Evolutionary conservation across 2,329 filamentous ascomycete species (phyloP).

Genomic region (Fusarium coffeatum): DNA sequence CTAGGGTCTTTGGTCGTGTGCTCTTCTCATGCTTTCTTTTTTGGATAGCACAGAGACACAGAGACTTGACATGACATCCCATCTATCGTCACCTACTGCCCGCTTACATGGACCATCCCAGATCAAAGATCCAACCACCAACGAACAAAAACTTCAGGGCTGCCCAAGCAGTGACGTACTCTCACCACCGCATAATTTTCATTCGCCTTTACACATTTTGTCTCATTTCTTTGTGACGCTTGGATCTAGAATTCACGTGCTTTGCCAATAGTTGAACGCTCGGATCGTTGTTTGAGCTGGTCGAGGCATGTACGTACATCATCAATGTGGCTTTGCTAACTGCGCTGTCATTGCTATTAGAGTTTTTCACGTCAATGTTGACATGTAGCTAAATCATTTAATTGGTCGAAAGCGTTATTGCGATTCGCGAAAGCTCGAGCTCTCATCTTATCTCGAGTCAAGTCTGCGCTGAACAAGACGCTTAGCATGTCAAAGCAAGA

Average conservation of each 20-base stretch:
- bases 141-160: conserved; percentile 6
- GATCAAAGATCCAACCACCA: conserved; percentile 5
- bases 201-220: not conserved
- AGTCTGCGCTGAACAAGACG: not conserved
- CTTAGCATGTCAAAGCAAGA: not conserved
- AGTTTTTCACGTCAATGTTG: not conserved
- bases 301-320: conserved; percentile 22
- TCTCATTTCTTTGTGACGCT: conserved; percentile 5
- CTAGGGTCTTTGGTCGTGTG: conserved; percentile 25
- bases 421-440: not conserved
- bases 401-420: not conserved
- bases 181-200: conserved; percentile 10
- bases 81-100: conserved; percentile 12
- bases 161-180: conserved; percentile 29
- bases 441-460: not conserved
- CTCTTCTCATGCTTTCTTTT: conserved; percentile 1
- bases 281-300: not conserved
- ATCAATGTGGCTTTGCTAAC: conserved; percentile 35
- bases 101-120: conserved; percentile 29
- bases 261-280: conserved; percentile 1
- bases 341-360: not conserved
- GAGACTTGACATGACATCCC: not conserved
- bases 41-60: too few species aligned
- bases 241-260: not conserved
- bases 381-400: not conserved